Evolutionary conservation across 2,329 filamentous ascomycete species (phyloP).

Genomic region (Orbilia ellipsospora): DNA sequence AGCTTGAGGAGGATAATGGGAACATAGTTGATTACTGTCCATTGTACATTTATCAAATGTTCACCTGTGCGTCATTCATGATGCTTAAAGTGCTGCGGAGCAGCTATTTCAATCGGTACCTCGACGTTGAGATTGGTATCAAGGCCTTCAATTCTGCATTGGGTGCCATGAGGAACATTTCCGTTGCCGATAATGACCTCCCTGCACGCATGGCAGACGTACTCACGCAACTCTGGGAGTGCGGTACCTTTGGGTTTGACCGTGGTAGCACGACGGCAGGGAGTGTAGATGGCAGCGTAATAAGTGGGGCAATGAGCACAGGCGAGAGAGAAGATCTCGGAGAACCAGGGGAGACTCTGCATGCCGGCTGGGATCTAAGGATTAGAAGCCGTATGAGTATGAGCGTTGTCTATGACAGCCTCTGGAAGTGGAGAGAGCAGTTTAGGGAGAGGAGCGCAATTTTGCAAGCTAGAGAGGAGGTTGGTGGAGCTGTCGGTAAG

Average conservation of each 20-base stretch:
- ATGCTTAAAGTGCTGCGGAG: slow-evolving; percentile 79
- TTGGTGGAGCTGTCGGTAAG: slow-evolving; percentile 61
- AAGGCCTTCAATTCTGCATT: slow-evolving; percentile 78
- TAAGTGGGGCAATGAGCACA: slow-evolving; percentile 62
- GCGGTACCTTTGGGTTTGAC: slow-evolving; percentile 68
- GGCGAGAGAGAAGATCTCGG: slow-evolving; percentile 30
- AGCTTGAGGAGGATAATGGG: slow-evolving; percentile 68
- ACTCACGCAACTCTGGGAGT: slow-evolving; percentile 89
- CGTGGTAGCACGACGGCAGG: slow-evolving; percentile 60
- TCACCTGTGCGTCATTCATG: slow-evolving; percentile 81
- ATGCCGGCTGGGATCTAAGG: slow-evolving; percentile 74
- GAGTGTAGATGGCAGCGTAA: slow-evolving; percentile 65
- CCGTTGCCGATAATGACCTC: slow-evolving; percentile 80
- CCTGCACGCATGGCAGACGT: slow-evolving; percentile 82
- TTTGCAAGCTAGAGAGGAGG: slow-evolving; percentile 64
- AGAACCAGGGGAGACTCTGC: slow-evolving; percentile 43
- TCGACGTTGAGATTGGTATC: slow-evolving; percentile 75
- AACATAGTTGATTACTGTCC: slow-evolving; percentile 74
- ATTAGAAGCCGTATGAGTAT: slow-evolving; percentile 87
- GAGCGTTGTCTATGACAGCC: slow-evolving; percentile 84
- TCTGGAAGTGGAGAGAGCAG: slow-evolving; percentile 86
- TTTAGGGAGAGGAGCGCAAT: slow-evolving; percentile 63
- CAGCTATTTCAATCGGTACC: slow-evolving; percentile 78
- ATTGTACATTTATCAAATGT: slow-evolving; percentile 86
- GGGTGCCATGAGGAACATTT: slow-evolving; percentile 75